These are phyloP conservation scores for Cordia subcordata DNA, from an alignment of 257 asterid genomes.

Conservation along the genomic window DNA sequence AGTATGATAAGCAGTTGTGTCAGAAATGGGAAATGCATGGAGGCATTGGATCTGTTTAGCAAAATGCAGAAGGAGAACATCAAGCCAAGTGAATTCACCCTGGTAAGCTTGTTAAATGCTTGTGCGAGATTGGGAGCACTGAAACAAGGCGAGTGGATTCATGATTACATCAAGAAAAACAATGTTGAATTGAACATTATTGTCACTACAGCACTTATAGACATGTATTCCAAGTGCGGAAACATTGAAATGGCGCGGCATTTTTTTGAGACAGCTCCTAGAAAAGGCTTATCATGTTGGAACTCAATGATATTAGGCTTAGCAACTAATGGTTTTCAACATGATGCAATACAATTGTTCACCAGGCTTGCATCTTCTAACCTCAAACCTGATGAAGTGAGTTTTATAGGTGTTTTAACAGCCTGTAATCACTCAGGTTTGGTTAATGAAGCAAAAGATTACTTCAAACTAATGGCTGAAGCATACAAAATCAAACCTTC, in stretches of 20 bases:
- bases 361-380: slow-evolving; percentile 30
- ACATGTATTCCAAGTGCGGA: slow-evolving; percentile 75
- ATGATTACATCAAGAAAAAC: slow-evolving; percentile 37
- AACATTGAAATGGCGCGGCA: slow-evolving; percentile 26
- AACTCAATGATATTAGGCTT: slow-evolving; percentile 70
- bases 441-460: slow-evolving; percentile 44
- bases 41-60: slow-evolving; percentile 47
- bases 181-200: slow-evolving; percentile 37
- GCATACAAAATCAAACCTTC: slow-evolving; percentile 38
- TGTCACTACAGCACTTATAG: slow-evolving; percentile 48
- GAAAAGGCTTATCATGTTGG: slow-evolving; percentile 59
- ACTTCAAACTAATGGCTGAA: slow-evolving; percentile 37
- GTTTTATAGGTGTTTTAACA: slow-evolving; percentile 41
- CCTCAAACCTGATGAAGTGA: slow-evolving; percentile 47
- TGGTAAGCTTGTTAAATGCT: slow-evolving; percentile 66
- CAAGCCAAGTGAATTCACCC: slow-evolving; percentile 44
- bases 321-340: slow-evolving; percentile 51
- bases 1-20: slow-evolving; percentile 66
- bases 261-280: slow-evolving; percentile 26
- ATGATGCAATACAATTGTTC: slow-evolving; percentile 43
- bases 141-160: slow-evolving; percentile 71
- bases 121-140: slow-evolving; percentile 58
- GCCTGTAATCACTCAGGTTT: slow-evolving; percentile 55
- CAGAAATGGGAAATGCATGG: slow-evolving; percentile 57
- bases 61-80: slow-evolving; percentile 38